These are phyloP conservation scores for Carallia brachiata DNA, from an alignment of 345 rosid genomes.

Conservation along the genomic window DNA sequence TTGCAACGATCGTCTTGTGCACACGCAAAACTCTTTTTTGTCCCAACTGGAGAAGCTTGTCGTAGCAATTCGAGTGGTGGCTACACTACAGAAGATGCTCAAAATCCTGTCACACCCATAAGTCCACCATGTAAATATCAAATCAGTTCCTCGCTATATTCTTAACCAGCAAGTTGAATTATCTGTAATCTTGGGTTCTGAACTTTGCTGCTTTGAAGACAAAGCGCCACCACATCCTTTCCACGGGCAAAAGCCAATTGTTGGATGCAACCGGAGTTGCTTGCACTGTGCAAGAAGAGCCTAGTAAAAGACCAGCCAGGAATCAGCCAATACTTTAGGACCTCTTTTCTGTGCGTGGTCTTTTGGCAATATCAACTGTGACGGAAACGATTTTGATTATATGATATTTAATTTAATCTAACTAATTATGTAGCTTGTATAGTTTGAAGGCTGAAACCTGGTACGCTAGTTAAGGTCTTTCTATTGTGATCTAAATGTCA, in stretches of 20 bases:
- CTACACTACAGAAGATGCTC: slow-evolving; percentile 11
- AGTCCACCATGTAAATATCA: slow-evolving; percentile 28
- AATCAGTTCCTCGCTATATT: slow-evolving; percentile 17
- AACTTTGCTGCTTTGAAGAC: slow-evolving; percentile 11
- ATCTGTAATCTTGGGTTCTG: slow-evolving; percentile 12
- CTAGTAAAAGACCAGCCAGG: neutral
- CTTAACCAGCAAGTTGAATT: neutral
- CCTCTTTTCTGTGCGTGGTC: neutral
- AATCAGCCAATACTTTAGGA: slow-evolving; percentile 5
- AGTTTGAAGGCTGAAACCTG: no score
- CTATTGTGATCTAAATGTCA: no score
- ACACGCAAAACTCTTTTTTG: neutral
- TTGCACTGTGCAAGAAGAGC: neutral
- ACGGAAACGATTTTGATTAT: neutral
- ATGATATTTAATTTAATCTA: neutral
- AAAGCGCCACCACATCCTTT: neutral
- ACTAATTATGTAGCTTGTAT: no score
- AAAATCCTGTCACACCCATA: neutral
- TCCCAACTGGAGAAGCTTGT: slow-evolving; percentile 9
- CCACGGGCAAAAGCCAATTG: slow-evolving; percentile 7
- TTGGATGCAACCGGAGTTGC: slow-evolving; percentile 10
- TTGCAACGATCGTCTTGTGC: neutral
- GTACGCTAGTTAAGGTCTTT: no score
- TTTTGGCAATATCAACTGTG: neutral
- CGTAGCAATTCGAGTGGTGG: slow-evolving; percentile 5